These are phyloP conservation scores for Ciborinia camelliae DNA, from an alignment of 2,329 filamentous ascomycete genomes.

Conservation along the genomic window DNA sequence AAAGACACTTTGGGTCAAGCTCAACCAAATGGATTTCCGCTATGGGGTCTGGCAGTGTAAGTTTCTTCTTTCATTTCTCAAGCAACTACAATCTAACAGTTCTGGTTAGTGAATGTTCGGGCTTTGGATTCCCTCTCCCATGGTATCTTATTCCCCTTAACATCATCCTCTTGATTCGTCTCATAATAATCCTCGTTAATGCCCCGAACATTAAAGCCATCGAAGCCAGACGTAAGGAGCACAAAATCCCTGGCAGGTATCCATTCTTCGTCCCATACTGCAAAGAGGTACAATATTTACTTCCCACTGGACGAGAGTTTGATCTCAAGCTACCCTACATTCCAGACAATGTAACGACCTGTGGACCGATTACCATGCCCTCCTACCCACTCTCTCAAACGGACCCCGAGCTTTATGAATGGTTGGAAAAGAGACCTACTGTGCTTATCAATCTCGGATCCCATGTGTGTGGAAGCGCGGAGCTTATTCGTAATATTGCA, in stretches of 20 bases:
- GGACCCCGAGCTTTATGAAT: conserved; percentile 43
- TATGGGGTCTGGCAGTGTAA: conserved; percentile 43
- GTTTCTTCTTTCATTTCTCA: conserved; percentile 24
- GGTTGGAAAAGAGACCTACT: conserved; percentile 44
- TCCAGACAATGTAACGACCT: conserved; percentile 44
- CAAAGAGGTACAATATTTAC: conserved; percentile 33
- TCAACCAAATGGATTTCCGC: conserved; percentile 40
- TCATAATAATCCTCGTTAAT: conserved; percentile 27
- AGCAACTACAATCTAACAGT: background rate
- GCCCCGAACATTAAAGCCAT: conserved; percentile 29
- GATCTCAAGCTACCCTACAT: conserved; percentile 43
- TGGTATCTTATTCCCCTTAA: conserved; percentile 44
- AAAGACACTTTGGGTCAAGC: conserved; percentile 41
- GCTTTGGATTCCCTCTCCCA: conserved; percentile 46
- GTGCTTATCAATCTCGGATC: conserved; percentile 51
- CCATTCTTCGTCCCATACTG: conserved; percentile 35
- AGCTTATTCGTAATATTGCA: conserved; percentile 42
- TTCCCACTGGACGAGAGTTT: conserved; percentile 27
- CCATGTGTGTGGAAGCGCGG: conserved; percentile 23
- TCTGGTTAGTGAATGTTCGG: conserved; percentile 34
- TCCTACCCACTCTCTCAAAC: conserved; percentile 38
- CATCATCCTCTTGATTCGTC: conserved; percentile 39
- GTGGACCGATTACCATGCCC: conserved; percentile 46
- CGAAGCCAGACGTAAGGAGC: conserved; percentile 30
- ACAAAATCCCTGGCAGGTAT: conserved; percentile 29